Percentiles rank a stretch among this genome's conserved stretches.
phyloP scores from a whole-genome alignment of 176 grass and related monocot species.

The Cymbopogon citratus region DNA sequence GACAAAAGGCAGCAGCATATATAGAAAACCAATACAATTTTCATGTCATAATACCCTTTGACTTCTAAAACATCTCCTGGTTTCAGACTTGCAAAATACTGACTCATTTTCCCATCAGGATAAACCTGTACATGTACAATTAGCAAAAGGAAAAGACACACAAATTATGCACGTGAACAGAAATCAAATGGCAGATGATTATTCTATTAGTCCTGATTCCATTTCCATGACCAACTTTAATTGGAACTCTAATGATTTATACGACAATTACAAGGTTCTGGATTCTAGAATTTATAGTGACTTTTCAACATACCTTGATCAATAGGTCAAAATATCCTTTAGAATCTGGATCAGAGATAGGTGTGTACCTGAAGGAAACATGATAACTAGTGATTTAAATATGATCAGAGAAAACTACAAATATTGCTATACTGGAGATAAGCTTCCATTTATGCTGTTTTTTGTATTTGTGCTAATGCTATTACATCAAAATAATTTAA shows the following conservation, averaged over 20 bases:
- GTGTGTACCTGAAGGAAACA: constrained; percentile 70
- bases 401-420: constrained; percentile 2
- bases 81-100: constrained; percentile 83
- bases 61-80: constrained; percentile 92
- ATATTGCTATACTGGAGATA: not conserved
- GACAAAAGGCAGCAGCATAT: not conserved
- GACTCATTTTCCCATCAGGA: constrained; percentile 95
- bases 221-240: not conserved
- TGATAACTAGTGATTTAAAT: not conserved
- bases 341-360: constrained; percentile 85
- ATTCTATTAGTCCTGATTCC: not conserved
- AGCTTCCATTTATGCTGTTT: not conserved
- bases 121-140: constrained; percentile 61
- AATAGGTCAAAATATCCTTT: constrained; percentile 90
- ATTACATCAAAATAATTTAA: not conserved
- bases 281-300: not conserved
- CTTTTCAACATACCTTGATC: constrained; percentile 68
- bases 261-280: not conserved
- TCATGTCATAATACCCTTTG: constrained; percentile 66
- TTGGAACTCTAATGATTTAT: not conserved
- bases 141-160: not conserved
- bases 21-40: not conserved
- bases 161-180: not conserved
- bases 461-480: not conserved
- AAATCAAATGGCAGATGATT: constrained; percentile 13